phyloP scores from a whole-genome alignment of 2,329 filamentous ascomycete genomes.

The Cladophialophora chaetospira region DNA sequence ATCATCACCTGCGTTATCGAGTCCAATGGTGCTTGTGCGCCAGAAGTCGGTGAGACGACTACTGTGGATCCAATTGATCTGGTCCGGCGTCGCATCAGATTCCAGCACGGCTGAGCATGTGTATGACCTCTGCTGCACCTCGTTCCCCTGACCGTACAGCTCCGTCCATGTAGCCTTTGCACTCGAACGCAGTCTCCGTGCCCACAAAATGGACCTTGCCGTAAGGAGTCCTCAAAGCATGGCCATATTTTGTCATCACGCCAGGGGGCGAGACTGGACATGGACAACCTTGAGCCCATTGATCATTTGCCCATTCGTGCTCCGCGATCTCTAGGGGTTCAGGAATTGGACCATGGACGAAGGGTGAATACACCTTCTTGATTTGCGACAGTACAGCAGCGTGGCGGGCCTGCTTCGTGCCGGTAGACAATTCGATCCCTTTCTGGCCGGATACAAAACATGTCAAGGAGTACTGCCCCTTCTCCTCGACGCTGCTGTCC shows the following conservation, averaged over 20 bases:
- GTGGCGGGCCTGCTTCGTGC: conserved; percentile 7
- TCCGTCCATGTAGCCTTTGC: conserved; percentile 63
- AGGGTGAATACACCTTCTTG: not conserved
- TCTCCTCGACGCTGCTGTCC: conserved; percentile 44
- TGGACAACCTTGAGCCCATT: conserved; percentile 45
- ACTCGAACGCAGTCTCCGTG: conserved; percentile 55
- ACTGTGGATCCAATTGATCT: too few relatives aligned
- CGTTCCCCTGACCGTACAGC: conserved; percentile 53
- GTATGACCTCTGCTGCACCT: conserved; percentile 40
- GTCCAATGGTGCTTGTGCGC: too few relatives aligned
- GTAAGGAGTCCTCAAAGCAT: conserved; percentile 35
- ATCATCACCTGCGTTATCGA: too few relatives aligned
- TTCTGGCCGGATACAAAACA: conserved; percentile 29
- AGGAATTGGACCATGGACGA: not conserved
- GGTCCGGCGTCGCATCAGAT: too few relatives aligned
- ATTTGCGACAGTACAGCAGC: conserved; percentile 12
- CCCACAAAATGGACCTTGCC: conserved; percentile 51
- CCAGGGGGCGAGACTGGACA: conserved; percentile 43
- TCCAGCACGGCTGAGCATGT: too few relatives aligned
- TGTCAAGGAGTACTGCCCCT: conserved; percentile 39
- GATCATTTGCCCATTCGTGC: conserved; percentile 40
- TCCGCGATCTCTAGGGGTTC: conserved; percentile 7
- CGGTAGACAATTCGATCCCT: conserved; percentile 12
- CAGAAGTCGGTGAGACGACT: too few relatives aligned
- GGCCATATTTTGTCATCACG: conserved; percentile 37